Percentiles rank a stretch among this genome's conserved stretches.
Conservation (phyloP, 179 eudicot genomes). For the Silene coronaria region DNA sequence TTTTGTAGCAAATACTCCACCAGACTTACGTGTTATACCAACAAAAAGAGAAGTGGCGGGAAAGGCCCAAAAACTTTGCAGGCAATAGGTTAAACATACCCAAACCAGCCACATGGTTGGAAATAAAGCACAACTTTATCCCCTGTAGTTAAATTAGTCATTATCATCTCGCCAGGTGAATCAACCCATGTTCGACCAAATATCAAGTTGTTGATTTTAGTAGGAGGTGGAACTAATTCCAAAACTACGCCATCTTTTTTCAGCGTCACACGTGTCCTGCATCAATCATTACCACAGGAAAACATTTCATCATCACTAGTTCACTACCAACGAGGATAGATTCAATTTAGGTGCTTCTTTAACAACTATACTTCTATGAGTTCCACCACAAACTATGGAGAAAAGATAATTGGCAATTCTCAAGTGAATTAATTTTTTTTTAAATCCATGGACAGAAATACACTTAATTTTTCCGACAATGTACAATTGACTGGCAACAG, state of each 20-base stretch:
- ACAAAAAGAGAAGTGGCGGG: not conserved
- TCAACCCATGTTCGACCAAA: constrained; percentile 99
- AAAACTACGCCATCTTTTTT: constrained; percentile 75
- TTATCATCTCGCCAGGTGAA: constrained; percentile 87
- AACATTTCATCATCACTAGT: not conserved
- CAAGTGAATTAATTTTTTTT: too few relatives aligned
- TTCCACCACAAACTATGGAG: not conserved
- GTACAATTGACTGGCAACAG: not conserved
- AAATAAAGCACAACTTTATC: constrained; percentile 91
- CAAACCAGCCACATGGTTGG: constrained; percentile 99
- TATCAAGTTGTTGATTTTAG: constrained; percentile 80
- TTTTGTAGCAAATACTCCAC: not conserved
- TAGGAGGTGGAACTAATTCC: constrained; percentile 90
- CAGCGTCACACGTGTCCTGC: constrained; percentile 74
- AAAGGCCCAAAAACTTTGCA: not conserved
- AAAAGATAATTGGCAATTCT: not conserved
- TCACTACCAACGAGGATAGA: not conserved
- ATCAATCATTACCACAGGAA: constrained; percentile 9
- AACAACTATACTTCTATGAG: not conserved
- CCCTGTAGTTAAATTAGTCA: constrained; percentile 80
- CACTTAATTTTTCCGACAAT: not conserved
- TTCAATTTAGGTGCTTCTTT: not conserved
- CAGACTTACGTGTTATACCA: not conserved
- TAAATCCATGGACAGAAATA: too few relatives aligned
- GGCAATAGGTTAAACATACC: constrained; percentile 44